These are phyloP conservation scores for Aspergillus fischeri DNA, from an alignment of 2,329 filamentous ascomycete species.

Conservation along the genomic window DNA sequence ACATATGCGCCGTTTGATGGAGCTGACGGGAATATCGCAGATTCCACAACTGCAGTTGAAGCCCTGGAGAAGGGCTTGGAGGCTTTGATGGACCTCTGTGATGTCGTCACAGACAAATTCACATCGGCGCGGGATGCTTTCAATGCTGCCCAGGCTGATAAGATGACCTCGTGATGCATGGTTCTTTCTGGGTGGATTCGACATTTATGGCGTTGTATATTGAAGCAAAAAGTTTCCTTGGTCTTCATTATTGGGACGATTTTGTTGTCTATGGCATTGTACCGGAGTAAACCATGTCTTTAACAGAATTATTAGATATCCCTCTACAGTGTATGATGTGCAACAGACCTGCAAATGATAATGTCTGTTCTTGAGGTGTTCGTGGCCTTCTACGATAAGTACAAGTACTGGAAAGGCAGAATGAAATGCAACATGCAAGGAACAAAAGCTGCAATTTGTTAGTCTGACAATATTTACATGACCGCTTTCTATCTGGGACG, in stretches of 20 bases:
- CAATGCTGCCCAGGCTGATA: constrained; percentile 34
- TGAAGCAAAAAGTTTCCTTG: not conserved
- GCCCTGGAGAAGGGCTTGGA: constrained; percentile 85
- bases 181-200: constrained; percentile 9
- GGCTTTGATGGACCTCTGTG: constrained; percentile 87
- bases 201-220: constrained; percentile 4
- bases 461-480: constrained; percentile 37
- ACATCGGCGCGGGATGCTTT: constrained; percentile 63
- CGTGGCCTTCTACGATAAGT: not conserved
- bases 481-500: constrained; percentile 26
- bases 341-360: not conserved
- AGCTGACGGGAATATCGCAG: constrained; percentile 43
- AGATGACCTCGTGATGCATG: constrained; percentile 28
- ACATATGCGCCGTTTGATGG: not conserved
- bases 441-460: constrained; percentile 17
- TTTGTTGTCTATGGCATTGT: not conserved
- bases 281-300: not conserved
- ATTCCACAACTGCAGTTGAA: constrained; percentile 73
- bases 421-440: constrained; percentile 9
- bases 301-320: not conserved
- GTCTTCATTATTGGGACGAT: constrained; percentile 6
- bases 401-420: not conserved
- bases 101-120: constrained; percentile 91
- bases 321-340: not conserved
- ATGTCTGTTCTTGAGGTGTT: not conserved